A percentile compares a stretch with the other conserved stretches of the same genome.
phyloP scores from a whole-genome alignment of 2,329 filamentous ascomycete genomes.

The Clarireedia monteithiana region DNA sequence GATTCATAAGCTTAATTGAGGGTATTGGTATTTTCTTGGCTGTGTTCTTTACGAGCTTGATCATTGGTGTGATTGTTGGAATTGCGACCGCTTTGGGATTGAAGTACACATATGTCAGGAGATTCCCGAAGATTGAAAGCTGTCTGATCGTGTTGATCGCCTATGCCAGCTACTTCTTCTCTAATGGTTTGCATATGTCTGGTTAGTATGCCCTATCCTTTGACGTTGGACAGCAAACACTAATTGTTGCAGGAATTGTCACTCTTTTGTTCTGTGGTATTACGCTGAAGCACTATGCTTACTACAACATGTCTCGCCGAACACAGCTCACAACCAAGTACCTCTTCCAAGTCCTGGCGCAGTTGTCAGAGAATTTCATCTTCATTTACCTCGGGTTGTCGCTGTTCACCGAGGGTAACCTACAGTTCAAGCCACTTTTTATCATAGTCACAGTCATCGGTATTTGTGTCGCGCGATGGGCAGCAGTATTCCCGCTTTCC shows the following conservation, averaged over 20 bases:
- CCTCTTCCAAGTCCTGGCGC: slow-evolving; percentile 88
- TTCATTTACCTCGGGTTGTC: slow-evolving; percentile 97
- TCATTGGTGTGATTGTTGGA: slow-evolving; percentile 83
- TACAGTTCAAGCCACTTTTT: slow-evolving; percentile 89
- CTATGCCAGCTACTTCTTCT: slow-evolving; percentile 96
- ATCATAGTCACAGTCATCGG: slow-evolving; percentile 89
- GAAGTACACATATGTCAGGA: slow-evolving; percentile 89
- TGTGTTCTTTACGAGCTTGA: slow-evolving; percentile 88
- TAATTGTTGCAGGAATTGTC: slow-evolving; percentile 53
- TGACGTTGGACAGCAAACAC: not conserved
- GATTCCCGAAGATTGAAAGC: slow-evolving; percentile 94
- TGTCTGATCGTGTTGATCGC: slow-evolving; percentile 89
- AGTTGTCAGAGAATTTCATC: slow-evolving; percentile 97
- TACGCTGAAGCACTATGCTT: slow-evolving; percentile 96
- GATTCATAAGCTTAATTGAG: slow-evolving; percentile 77
- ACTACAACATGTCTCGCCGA: slow-evolving; percentile 98
- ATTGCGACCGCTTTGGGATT: slow-evolving; percentile 79
- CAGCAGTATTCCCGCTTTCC: slow-evolving; percentile 90
- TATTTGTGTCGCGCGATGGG: slow-evolving; percentile 87
- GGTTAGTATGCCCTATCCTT: slow-evolving; percentile 48
- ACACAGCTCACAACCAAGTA: slow-evolving; percentile 98
- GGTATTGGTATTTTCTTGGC: slow-evolving; percentile 91
- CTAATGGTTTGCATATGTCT: slow-evolving; percentile 91
- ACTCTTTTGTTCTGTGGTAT: slow-evolving; percentile 96
- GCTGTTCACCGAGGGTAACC: slow-evolving; percentile 80